Percentiles rank a stretch among this genome's conserved stretches.
phyloP scores from a whole-genome alignment of 176 grass and related monocot species.

The Saccharum officinarum region DNA sequence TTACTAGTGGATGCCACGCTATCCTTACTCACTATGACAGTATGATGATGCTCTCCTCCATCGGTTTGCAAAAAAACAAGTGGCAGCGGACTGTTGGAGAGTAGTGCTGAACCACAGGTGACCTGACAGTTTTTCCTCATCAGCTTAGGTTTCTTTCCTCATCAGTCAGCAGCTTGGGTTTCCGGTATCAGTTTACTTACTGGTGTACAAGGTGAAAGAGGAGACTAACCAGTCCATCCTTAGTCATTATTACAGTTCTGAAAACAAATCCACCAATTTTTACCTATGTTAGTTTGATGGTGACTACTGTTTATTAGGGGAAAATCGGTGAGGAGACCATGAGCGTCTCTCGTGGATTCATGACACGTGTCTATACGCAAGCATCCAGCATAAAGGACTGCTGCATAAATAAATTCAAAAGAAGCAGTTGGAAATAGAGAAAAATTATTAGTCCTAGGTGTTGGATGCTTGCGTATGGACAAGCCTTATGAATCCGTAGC shows the following conservation, averaged over 20 bases:
- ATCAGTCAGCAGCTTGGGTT: neutral
- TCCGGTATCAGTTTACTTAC: neutral
- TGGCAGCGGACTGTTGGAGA: neutral
- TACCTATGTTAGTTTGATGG: neutral
- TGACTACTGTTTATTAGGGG: neutral
- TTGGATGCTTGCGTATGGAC: too few species aligned
- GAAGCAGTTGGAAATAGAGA: too few species aligned
- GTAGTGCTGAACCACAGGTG: neutral
- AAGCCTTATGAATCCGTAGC: too few species aligned
- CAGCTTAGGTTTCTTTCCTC: too few species aligned
- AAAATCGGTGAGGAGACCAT: neutral
- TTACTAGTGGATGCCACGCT: constrained; percentile 43
- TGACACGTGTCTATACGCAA: neutral
- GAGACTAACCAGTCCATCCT: neutral
- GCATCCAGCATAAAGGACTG: neutral
- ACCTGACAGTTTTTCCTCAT: neutral
- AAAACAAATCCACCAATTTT: too few species aligned
- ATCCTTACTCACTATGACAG: constrained; percentile 24
- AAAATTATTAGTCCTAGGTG: too few species aligned
- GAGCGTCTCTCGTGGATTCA: too few species aligned
- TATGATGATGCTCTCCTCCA: neutral
- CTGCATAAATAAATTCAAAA: too few species aligned
- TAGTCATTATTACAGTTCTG: neutral
- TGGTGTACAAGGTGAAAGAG: neutral
- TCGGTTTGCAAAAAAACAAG: neutral